Conservation (phyloP, 345 rosid species). For the Ricinus communis region DNA sequence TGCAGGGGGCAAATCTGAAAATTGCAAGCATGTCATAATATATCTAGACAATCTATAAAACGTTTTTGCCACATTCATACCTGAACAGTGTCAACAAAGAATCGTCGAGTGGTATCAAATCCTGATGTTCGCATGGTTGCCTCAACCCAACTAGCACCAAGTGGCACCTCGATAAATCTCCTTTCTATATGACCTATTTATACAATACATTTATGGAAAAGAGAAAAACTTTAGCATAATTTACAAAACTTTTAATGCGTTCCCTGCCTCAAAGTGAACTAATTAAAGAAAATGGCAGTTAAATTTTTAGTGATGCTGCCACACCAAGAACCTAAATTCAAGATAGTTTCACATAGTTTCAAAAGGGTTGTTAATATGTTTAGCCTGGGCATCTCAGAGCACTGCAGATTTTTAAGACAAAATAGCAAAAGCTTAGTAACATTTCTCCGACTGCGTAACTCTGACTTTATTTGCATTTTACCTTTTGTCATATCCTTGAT, state of each 20-base stretch:
- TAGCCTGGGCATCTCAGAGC: not conserved
- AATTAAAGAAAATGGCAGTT: not conserved
- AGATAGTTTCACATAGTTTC: not conserved
- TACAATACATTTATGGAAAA: constrained; percentile 7
- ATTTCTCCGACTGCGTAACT: not conserved
- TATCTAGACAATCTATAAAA: constrained; percentile 10
- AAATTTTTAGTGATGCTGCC: not conserved
- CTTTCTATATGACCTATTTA: constrained; percentile 84
- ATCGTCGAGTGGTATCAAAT: constrained; percentile 84
- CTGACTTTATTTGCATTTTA: not conserved
- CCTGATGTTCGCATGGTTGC: constrained; percentile 82
- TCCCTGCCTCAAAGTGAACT: not conserved
- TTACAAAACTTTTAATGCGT: not conserved
- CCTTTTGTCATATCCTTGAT: too few species aligned
- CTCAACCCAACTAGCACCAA: constrained; percentile 94
- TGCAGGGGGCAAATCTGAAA: constrained; percentile 84
- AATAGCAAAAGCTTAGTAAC: not conserved
- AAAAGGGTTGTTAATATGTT: not conserved
- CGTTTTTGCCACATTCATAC: constrained; percentile 35
- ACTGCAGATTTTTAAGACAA: not conserved
- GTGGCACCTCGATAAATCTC: constrained; percentile 81
- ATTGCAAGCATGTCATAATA: constrained; percentile 33
- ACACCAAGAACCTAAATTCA: not conserved
- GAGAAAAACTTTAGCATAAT: not conserved
- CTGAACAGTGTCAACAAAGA: constrained; percentile 87